These are phyloP conservation scores for Periconia sp. DNA, from an alignment of 2,329 filamentous ascomycete genomes.

Conservation along the genomic window DNA sequence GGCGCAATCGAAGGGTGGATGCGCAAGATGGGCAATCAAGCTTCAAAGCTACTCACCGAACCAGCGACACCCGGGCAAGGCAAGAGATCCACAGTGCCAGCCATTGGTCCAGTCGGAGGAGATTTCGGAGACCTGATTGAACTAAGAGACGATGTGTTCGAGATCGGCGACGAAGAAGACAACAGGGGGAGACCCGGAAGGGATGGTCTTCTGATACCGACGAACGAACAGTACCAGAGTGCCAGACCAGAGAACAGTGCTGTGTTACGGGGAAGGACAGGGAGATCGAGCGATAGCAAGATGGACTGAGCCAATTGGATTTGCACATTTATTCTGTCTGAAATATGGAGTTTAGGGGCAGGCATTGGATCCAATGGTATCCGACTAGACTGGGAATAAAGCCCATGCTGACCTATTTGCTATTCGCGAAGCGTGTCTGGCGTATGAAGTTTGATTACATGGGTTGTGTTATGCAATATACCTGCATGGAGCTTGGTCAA, in stretches of 20 bases:
- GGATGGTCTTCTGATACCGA: conserved; percentile 19
- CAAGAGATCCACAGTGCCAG: conserved; percentile 38
- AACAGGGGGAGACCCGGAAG: conserved; percentile 31
- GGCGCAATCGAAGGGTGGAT: conserved; percentile 91
- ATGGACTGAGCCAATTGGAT: conserved; percentile 41
- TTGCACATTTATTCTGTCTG: no score
- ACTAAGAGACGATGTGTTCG: conserved; percentile 65
- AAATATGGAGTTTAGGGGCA: no score
- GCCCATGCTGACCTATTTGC: no score
- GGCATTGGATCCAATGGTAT: no score
- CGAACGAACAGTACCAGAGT: conserved; percentile 38
- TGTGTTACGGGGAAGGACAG: conserved; percentile 32
- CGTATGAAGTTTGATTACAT: no score
- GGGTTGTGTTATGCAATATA: no score
- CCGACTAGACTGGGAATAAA: no score
- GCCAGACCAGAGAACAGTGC: conserved; percentile 38
- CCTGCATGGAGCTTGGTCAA: no score
- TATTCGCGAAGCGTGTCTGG: no score
- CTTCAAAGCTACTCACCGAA: conserved; percentile 47
- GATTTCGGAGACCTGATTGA: conserved; percentile 72
- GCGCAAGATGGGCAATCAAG: conserved; percentile 75
- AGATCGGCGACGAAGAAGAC: conserved; percentile 43
- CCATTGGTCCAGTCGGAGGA: conserved; percentile 50
- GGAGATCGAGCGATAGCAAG: conserved; percentile 32
- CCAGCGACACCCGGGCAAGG: conserved; percentile 37